A percentile compares a stretch with the other conserved stretches of the same genome.
Conservation (phyloP, 1,139 yeast species). For the Taiozyma sp. region DNA sequence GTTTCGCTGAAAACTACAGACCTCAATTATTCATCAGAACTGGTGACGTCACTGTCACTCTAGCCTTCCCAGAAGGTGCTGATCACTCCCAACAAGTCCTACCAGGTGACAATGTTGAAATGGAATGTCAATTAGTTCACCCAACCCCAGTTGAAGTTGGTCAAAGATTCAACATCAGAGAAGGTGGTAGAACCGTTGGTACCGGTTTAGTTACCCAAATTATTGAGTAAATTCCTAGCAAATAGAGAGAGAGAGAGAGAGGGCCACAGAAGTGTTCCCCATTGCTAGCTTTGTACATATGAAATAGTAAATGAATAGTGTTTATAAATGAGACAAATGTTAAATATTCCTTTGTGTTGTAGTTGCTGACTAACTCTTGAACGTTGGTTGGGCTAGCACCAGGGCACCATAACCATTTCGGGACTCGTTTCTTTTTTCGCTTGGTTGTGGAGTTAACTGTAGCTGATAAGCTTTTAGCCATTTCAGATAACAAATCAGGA, state of each 20-base stretch:
- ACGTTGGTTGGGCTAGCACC: too few relatives aligned
- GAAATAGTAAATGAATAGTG: not conserved
- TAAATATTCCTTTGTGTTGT: not conserved
- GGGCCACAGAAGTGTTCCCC: too few relatives aligned
- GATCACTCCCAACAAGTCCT: conserved; percentile 87
- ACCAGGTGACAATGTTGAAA: conserved; percentile 99
- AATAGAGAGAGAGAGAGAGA: too few relatives aligned
- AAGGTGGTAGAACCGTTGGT: conserved; percentile 99
- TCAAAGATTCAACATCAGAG: conserved; percentile 99
- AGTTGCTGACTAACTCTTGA: too few relatives aligned
- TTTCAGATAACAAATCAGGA: not conserved
- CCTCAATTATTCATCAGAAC: conserved; percentile 98
- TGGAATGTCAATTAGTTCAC: conserved; percentile 86
- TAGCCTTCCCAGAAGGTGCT: conserved; percentile 88
- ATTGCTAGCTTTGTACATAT: not conserved
- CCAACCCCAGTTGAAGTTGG: conserved; percentile 95
- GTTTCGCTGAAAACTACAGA: conserved; percentile 95
- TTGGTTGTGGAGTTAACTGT: not conserved
- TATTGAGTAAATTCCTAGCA: conserved; percentile 41
- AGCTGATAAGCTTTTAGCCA: not conserved
- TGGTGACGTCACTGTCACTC: conserved; percentile 88
- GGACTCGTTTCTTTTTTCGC: not conserved
- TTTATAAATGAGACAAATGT: not conserved
- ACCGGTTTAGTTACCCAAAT: conserved; percentile 97
- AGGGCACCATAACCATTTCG: not conserved